Percentiles rank a stretch among this genome's conserved stretches.
These are phyloP conservation scores for Podospora australis DNA, from an alignment of 495 filamentous ascomycete genomes.

Conservation along the genomic window DNA sequence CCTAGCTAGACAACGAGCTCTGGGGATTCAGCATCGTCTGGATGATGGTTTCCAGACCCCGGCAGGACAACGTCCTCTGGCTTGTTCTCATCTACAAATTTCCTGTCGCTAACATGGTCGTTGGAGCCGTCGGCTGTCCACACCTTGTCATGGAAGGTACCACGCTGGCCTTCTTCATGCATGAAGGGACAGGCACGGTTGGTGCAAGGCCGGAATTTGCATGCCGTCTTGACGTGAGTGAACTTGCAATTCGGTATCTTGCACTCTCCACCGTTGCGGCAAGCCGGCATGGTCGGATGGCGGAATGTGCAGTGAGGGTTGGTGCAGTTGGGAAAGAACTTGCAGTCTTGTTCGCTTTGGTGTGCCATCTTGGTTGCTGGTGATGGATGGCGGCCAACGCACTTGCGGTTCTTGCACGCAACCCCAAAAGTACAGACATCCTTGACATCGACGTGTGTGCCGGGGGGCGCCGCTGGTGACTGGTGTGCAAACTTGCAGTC, in stretches of 20 bases:
- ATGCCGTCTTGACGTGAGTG: conserved; percentile 71
- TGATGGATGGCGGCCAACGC: conserved; percentile 84
- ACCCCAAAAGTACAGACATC: conserved; percentile 81
- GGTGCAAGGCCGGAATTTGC: conserved; percentile 87
- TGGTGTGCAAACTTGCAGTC: conserved; percentile 93
- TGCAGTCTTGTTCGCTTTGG: conserved; percentile 81
- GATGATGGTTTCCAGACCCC: conserved; percentile 32
- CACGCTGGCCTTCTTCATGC: conserved; percentile 84
- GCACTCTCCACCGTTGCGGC: conserved; percentile 91
- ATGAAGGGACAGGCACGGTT: conserved; percentile 81
- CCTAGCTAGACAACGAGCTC: conserved; percentile 25
- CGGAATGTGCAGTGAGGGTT: conserved; percentile 81
- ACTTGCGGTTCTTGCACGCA: conserved; percentile 93
- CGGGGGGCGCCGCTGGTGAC: conserved; percentile 83
- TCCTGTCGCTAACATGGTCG: conserved; percentile 80
- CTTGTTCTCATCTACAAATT: conserved; percentile 68
- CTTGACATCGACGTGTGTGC: conserved; percentile 62
- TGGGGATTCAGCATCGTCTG: conserved; percentile 13
- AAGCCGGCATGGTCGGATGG: conserved; percentile 72
- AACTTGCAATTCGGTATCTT: conserved; percentile 80
- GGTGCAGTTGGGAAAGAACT: conserved; percentile 90
- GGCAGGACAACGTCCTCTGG: conserved; percentile 76
- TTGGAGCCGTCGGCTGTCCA: conserved; percentile 64
- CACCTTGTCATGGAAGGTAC: conserved; percentile 78
- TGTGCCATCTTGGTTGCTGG: conserved; percentile 71